Evolutionary conservation across 371 early-diverging fungal species (phyloP).

Genomic region (Mucor piriformis): DNA sequence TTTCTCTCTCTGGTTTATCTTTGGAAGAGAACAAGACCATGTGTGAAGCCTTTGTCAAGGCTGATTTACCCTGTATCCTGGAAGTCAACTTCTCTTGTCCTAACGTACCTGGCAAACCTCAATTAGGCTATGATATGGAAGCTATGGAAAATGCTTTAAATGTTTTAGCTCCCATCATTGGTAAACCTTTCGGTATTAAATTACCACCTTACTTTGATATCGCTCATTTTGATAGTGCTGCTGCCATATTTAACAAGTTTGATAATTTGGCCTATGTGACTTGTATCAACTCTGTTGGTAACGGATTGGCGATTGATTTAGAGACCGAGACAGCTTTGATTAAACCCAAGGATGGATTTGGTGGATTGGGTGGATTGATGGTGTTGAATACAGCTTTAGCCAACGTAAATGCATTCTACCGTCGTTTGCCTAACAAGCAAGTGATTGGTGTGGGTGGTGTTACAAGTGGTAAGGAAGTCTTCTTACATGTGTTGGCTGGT

Average conservation of each 20-base stretch:
- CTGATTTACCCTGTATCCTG: slow-evolving; percentile 44
- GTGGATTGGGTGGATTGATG: slow-evolving; percentile 53
- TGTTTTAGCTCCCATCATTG: slow-evolving; percentile 48
- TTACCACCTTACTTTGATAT: slow-evolving; percentile 57
- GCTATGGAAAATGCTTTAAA: slow-evolving; percentile 49
- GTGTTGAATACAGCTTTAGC: slow-evolving; percentile 52
- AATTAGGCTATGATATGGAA: slow-evolving; percentile 52
- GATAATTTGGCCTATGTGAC: slow-evolving; percentile 50
- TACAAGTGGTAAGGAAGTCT: slow-evolving; percentile 52
- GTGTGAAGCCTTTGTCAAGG: slow-evolving; percentile 45
- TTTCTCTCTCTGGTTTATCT: slow-evolving; percentile 50
- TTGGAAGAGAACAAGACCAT: slow-evolving; percentile 50
- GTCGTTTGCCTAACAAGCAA: slow-evolving; percentile 45
- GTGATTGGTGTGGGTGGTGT: slow-evolving; percentile 58
- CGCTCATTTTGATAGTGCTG: slow-evolving; percentile 52
- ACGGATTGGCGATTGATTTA: slow-evolving; percentile 54
- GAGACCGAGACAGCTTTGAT: slow-evolving; percentile 52
- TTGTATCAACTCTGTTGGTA: slow-evolving; percentile 56
- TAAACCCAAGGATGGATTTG: slow-evolving; percentile 57
- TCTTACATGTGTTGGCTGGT: slow-evolving; percentile 54
- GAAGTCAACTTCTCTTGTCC: slow-evolving; percentile 59
- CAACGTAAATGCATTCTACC: slow-evolving; percentile 54
- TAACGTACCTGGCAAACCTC: slow-evolving; percentile 56
- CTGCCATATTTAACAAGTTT: slow-evolving; percentile 45
- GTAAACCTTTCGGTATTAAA: slow-evolving; percentile 57